A percentile compares a stretch with the other conserved stretches of the same genome.
phyloP scores from a whole-genome alignment of 257 asterid genomes.

The Ilex asprella region DNA sequence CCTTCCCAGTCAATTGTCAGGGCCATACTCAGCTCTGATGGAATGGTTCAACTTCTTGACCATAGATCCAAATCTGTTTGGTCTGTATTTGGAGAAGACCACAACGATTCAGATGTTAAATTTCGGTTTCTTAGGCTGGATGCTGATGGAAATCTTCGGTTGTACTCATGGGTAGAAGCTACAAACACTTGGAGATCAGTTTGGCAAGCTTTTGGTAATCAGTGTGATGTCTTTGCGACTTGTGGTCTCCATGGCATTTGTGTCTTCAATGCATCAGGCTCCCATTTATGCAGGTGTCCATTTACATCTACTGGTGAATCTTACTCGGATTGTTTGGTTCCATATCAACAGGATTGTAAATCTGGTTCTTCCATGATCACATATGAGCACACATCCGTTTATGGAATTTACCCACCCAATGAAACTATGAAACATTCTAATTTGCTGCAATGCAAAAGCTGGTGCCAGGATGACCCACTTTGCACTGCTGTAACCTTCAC shows the following conservation, averaged over 20 bases:
- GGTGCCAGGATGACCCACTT: constrained; percentile 29
- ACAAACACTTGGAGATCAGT: constrained; percentile 33
- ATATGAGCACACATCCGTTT: constrained; percentile 25
- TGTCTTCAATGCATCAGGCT: constrained; percentile 21
- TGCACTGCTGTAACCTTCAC: constrained; percentile 36
- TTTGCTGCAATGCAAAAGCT: constrained; percentile 18
- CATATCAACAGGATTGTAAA: constrained; percentile 20
- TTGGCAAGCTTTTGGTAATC: constrained; percentile 40
- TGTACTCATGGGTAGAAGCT: constrained; percentile 36
- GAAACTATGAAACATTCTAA: constrained; percentile 19
- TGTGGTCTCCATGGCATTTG: constrained; percentile 33
- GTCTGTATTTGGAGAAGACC: constrained; percentile 33
- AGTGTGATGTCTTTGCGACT: constrained; percentile 41
- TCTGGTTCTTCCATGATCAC: constrained; percentile 25
- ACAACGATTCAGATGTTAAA: constrained; percentile 25
- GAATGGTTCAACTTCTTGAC: constrained; percentile 26
- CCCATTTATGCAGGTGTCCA: constrained; percentile 29
- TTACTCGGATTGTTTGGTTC: constrained; percentile 29
- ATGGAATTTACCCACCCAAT: constrained; percentile 36
- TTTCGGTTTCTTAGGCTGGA: constrained; percentile 42
- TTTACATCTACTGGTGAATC: constrained; percentile 18
- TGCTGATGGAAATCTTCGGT: constrained; percentile 40
- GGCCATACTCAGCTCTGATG: constrained; percentile 20
- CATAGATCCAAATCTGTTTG: constrained; percentile 22
- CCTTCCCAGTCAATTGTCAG: constrained; percentile 14